Evolutionary conservation across 2,329 filamentous ascomycete genomes (phyloP), one percentile per base, ranked within the genome.

Genomic region (Aspergillus proliferans): DNA sequence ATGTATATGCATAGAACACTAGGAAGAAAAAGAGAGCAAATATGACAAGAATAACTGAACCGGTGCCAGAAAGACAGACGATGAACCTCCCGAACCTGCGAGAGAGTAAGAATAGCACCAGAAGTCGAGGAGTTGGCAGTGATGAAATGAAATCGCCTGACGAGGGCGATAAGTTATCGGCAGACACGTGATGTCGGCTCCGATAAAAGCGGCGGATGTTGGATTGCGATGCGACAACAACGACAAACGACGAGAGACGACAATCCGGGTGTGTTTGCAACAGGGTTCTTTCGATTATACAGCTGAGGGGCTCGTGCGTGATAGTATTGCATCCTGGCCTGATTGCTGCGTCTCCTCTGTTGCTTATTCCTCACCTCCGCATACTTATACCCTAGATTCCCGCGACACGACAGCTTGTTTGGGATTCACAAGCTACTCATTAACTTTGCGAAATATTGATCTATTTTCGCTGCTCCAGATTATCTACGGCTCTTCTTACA

Each of bases 111-210:
- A 30, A 43, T 19, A 46, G 39, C 15, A 22, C 38, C 30, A 38
- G 47, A 41, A 30, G 38, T 21, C 22, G 28, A 30, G 48, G 47
- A 45, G 42, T 47, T 43, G 30, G 41, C 45, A 34, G 47, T 49
- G 22, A 43, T 28, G 41, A 26, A 14, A 43, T 19, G 19, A 24
- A 10, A 41, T 19, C 26, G 26, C 26, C 26, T 41, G 34, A 36
- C 39, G 39, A 41, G 18, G 18, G 12, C 39, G 39, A 41, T 41
- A 41, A 41, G 15, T 41, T 41, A 41, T 41, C 39, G 39, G 9
- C 1, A 24, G 39, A 28, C 53, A 56, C 53, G 53, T 56, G 52
- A 56, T 48, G 4, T 2, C 21, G 39, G 15, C 18, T 15, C 36
- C 36, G 36, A 30, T 30, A 30, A 30, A 30, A 30, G 26, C 26